Evolutionary conservation across 2,329 filamentous ascomycete species (phyloP), one percentile per base, ranked within the genome.

Genomic region (Colletotrichum tanaceti): DNA sequence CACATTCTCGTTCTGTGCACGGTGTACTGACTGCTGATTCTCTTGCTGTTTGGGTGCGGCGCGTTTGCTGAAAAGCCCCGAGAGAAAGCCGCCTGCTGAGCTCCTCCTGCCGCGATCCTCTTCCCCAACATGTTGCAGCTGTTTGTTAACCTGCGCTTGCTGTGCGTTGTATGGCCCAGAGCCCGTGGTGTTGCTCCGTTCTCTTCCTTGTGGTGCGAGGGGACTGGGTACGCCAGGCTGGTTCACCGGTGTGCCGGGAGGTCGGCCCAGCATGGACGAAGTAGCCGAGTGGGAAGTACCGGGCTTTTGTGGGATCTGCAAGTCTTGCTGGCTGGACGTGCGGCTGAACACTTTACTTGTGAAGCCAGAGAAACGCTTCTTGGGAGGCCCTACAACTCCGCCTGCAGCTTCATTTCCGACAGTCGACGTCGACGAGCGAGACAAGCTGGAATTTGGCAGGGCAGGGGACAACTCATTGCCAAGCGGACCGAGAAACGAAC

Each of bases 291-390:
- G 72, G 16, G 72, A 69, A 11, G 71, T 73, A 6, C 68, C 71
- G 5, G 73, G 68, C 14, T 72, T 71, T 9, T 52, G 63, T 2
- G 73, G 50, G 3, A 52, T 28, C 20, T 59, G 67, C 38, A 68
- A 52, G n/a, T 73, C 72, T 4, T 73, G 71, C 38, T 73, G 71
- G 18, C 60, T 65, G 11, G 55, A 64, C 13, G 71, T 71, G 6
- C 76, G 73, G 13, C 72, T 72, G 57, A 80, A 75, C 47, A 79
- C 38, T 20, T 71, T 76, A 50, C 73, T 73, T 28, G 75, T 75
- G 32, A 79, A 63, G 20, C 76, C 80, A 0, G 84, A 85, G 66
- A 86, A 83, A 13, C 84, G 78, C 70, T 83, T 85, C 75, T 83
- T 86, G 0, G 75, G 75, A 20, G 57, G 54, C 1, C 58, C 61